Evolutionary conservation across 2,329 filamentous ascomycete genomes (phyloP).

Genomic region (Cladosporium sp.): DNA sequence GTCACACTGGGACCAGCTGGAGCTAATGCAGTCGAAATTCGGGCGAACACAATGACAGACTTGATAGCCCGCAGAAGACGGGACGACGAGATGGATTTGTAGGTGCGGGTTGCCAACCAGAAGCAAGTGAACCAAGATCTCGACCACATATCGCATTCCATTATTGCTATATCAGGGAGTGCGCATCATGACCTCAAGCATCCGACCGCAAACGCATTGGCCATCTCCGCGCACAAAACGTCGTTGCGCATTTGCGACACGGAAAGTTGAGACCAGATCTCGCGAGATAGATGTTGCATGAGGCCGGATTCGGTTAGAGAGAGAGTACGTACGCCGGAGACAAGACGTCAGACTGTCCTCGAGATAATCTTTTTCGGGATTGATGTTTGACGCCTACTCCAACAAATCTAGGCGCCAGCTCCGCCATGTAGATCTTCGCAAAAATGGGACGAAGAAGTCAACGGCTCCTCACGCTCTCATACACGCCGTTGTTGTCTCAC

Average conservation of each 20-base stretch:
- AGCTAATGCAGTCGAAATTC: not conserved
- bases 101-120: not conserved
- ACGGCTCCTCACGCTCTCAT: constrained; percentile 16
- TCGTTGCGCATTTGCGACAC: not conserved
- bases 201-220: not conserved
- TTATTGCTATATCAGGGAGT: not conserved
- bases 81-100: not conserved
- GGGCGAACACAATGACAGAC: not conserved
- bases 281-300: not conserved
- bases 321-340: not conserved
- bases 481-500: constrained; percentile 11
- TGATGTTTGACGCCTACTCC: constrained; percentile 1
- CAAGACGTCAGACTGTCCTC: not conserved
- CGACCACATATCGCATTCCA: not conserved
- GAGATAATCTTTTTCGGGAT: not conserved
- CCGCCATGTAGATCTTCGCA: constrained; percentile 2
- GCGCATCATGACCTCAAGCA: not conserved
- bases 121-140: not conserved
- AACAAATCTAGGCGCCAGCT: not conserved
- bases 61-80: not conserved
- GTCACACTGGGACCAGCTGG: not conserved
- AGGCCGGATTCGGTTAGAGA: not conserved
- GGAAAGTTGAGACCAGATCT: not conserved
- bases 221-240: not conserved
- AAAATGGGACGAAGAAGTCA: not conserved